phyloP scores from a whole-genome alignment of 306 rosid genomes.

The Datisca glomerata region DNA sequence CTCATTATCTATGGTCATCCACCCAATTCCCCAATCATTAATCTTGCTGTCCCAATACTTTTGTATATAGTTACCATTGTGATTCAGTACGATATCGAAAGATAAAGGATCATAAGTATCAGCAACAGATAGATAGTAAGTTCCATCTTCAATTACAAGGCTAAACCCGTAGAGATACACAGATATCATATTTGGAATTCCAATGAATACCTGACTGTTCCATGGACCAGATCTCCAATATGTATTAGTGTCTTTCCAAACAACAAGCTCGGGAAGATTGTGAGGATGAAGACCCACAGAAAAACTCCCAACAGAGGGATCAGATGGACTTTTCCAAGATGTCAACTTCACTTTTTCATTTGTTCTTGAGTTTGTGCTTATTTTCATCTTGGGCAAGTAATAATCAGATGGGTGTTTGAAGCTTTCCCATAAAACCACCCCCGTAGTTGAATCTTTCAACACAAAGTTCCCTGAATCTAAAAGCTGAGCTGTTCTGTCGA shows the following conservation, averaged over 20 bases:
- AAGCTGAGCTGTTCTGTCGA: slow-evolving; percentile 14
- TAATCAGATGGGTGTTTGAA: slow-evolving; percentile 18
- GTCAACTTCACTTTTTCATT: neutral
- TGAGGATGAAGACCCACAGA: slow-evolving; percentile 8
- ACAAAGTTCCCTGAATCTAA: slow-evolving; percentile 23
- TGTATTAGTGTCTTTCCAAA: slow-evolving; percentile 12
- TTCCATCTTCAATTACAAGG: slow-evolving; percentile 10
- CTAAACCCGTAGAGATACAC: slow-evolving; percentile 17
- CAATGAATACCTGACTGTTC: slow-evolving; percentile 27
- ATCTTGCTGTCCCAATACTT: neutral
- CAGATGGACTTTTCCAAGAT: slow-evolving; percentile 23
- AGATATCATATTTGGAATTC: slow-evolving; percentile 21
- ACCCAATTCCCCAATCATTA: neutral
- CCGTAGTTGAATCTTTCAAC: slow-evolving; percentile 11
- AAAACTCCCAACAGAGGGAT: slow-evolving; percentile 21
- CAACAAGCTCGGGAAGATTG: slow-evolving; percentile 9
- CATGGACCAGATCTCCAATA: slow-evolving; percentile 40
- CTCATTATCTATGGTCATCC: neutral
- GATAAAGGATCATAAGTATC: neutral
- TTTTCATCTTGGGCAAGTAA: slow-evolving; percentile 7
- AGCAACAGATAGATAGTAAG: neutral
- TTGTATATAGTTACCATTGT: slow-evolving; percentile 1
- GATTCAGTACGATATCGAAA: neutral
- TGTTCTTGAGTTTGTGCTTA: slow-evolving; percentile 3
- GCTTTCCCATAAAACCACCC: slow-evolving; percentile 25